Conservation (phyloP, 2,329 filamentous ascomycete species). For the Coniella vitis region DNA sequence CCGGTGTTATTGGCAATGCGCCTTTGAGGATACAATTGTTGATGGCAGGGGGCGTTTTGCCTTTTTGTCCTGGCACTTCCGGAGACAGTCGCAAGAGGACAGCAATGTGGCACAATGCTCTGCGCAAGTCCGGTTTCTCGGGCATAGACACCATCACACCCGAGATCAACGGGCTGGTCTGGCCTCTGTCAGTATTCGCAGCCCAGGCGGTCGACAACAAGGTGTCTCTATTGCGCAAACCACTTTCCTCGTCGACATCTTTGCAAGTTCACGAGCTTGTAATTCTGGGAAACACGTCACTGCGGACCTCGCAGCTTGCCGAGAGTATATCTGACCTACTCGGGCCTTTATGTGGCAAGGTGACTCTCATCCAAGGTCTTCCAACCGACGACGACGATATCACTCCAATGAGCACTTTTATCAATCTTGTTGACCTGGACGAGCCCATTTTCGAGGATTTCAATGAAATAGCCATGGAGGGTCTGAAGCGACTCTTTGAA, state of each 20-base stretch:
- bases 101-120: conserved; percentile 17
- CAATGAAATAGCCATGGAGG: conserved; percentile 9
- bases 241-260: not conserved
- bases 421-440: conserved; percentile 22
- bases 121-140: conserved; percentile 19
- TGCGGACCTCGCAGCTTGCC: not conserved
- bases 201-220: conserved; percentile 17
- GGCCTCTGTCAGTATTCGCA: conserved; percentile 14
- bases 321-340: not conserved
- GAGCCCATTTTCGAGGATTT: conserved; percentile 20
- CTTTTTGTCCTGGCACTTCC: too few relatives aligned
- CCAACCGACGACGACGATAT: not conserved
- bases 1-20: not conserved
- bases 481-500: conserved; percentile 18
- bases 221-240: conserved; percentile 1
- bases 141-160: conserved; percentile 20
- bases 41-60: not conserved
- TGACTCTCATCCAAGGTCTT: conserved; percentile 14
- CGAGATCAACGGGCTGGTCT: conserved; percentile 3
- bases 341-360: not conserved
- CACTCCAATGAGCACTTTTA: not conserved
- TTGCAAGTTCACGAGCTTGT: not conserved
- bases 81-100: conserved; percentile 11
- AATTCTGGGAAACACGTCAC: not conserved
- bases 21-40: not conserved